Percentiles rank a stretch among this genome's conserved stretches.
phyloP scores from a whole-genome alignment of 805 yeast species.

The Ogataea paradorogensis region DNA sequence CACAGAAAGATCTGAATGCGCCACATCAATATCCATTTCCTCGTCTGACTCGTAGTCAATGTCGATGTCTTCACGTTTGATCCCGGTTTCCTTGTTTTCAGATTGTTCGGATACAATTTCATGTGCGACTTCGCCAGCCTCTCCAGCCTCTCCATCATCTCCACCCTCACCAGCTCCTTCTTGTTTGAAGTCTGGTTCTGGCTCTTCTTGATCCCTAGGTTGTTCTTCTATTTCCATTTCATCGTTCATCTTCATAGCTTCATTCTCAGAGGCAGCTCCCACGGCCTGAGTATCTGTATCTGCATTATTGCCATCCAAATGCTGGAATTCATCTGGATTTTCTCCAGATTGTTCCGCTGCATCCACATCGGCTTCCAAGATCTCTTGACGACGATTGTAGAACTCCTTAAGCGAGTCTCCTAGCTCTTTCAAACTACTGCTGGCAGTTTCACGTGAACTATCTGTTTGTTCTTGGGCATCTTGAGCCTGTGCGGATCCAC shows the following conservation, averaged over 20 bases:
- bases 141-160: constrained; percentile 25
- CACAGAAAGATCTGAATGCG: not conserved
- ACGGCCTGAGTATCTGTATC: constrained; percentile 85
- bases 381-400: constrained; percentile 86
- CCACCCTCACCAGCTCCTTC: constrained; percentile 29
- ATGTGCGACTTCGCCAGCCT: constrained; percentile 9
- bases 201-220: constrained; percentile 34
- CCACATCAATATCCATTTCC: constrained; percentile 27
- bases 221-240: constrained; percentile 82
- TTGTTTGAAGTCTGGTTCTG: constrained; percentile 30
- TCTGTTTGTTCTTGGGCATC: constrained; percentile 44
- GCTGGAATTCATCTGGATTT: constrained; percentile 83
- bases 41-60: constrained; percentile 33
- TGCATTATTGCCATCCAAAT: constrained; percentile 75
- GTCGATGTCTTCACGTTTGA: constrained; percentile 42
- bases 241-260: constrained; percentile 71
- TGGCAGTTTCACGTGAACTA: constrained; percentile 61
- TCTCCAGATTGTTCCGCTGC: constrained; percentile 57
- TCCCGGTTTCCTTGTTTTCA: constrained; percentile 29
- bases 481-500: constrained; percentile 43
- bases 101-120: constrained; percentile 8
- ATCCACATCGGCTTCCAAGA: constrained; percentile 63
- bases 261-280: constrained; percentile 84
- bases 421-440: constrained; percentile 77
- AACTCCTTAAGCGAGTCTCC: constrained; percentile 92